Evolutionary conservation across 2,329 filamentous ascomycete genomes (phyloP).

Genomic region (Grosmannia penicillata): DNA sequence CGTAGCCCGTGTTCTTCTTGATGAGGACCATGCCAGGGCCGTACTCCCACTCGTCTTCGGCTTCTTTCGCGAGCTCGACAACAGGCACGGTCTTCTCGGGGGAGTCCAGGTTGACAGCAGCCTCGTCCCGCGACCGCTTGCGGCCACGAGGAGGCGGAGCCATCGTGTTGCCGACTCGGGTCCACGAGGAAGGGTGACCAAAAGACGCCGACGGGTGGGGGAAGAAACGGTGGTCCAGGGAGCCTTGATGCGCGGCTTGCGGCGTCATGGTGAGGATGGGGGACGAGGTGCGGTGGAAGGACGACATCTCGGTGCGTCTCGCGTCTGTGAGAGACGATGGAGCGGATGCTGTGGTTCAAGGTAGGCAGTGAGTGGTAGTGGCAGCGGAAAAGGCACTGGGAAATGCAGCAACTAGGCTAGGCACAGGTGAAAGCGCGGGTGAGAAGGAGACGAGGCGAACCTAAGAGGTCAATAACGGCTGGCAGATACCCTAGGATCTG

Average conservation of each 20-base stretch:
- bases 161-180: conserved; percentile 13
- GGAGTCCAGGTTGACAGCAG: conserved; percentile 49
- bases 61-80: conserved; percentile 30
- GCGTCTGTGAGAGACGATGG: background rate
- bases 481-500: too few species aligned
- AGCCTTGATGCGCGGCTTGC: conserved; percentile 25
- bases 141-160: conserved; percentile 35
- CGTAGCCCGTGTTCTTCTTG: conserved; percentile 44
- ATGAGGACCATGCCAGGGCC: conserved; percentile 61
- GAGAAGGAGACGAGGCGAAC: too few species aligned
- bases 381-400: too few species aligned
- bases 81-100: conserved; percentile 31
- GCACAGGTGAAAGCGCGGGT: too few species aligned
- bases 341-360: background rate
- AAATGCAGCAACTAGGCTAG: too few species aligned
- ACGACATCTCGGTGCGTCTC: conserved; percentile 21
- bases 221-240: conserved; percentile 24
- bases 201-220: conserved; percentile 23
- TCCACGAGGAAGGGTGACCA: conserved; percentile 19
- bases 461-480: too few species aligned
- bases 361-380: background rate
- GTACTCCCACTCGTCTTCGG: conserved; percentile 52
- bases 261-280: conserved; percentile 32
- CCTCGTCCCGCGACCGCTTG: conserved; percentile 66
- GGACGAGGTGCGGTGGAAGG: conserved; percentile 28